A percentile compares a stretch with the other conserved stretches of the same genome.
These are phyloP conservation scores for Lasiodiplodia theobromae DNA, from an alignment of 2,329 filamentous ascomycete genomes.

Conservation along the genomic window DNA sequence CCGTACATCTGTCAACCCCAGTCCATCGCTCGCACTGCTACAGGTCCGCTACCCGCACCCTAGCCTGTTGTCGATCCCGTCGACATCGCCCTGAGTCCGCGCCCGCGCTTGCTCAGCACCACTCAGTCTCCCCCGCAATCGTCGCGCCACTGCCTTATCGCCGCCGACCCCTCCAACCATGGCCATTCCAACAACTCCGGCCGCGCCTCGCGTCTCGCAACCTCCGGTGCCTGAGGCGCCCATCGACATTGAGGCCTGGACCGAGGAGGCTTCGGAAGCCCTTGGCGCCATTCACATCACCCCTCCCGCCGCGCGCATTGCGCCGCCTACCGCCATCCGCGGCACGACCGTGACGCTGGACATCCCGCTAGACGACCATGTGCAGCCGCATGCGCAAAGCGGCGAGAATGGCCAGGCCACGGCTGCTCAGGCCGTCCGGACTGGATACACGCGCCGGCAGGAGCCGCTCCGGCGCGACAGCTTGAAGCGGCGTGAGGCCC, in stretches of 20 bases:
- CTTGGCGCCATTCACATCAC: conserved; percentile 51
- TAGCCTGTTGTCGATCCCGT: neutral
- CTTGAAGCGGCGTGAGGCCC: conserved; percentile 71
- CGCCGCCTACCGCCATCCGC: conserved; percentile 37
- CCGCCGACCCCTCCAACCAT: conserved; percentile 3
- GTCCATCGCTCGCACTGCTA: neutral
- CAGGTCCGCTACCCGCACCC: neutral
- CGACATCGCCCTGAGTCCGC: too few species aligned
- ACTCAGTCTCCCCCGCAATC: neutral
- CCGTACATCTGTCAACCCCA: neutral
- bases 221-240: conserved; percentile 30
- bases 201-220: neutral
- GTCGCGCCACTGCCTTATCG: conserved; percentile 15
- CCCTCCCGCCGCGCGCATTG: conserved; percentile 35
- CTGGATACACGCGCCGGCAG: conserved; percentile 58
- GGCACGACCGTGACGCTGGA: conserved; percentile 70
- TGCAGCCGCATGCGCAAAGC: conserved; percentile 37
- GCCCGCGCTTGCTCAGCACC: neutral
- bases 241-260: conserved; percentile 58
- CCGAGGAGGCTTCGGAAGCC: conserved; percentile 53
- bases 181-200: neutral
- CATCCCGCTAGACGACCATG: conserved; percentile 75
- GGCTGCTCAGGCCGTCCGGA: conserved; percentile 55
- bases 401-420: conserved; percentile 42
- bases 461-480: conserved; percentile 67